A percentile compares a stretch with the other conserved stretches of the same genome.
Conservation (phyloP, 257 asterid species). For the Fraxinus cuspidata region DNA sequence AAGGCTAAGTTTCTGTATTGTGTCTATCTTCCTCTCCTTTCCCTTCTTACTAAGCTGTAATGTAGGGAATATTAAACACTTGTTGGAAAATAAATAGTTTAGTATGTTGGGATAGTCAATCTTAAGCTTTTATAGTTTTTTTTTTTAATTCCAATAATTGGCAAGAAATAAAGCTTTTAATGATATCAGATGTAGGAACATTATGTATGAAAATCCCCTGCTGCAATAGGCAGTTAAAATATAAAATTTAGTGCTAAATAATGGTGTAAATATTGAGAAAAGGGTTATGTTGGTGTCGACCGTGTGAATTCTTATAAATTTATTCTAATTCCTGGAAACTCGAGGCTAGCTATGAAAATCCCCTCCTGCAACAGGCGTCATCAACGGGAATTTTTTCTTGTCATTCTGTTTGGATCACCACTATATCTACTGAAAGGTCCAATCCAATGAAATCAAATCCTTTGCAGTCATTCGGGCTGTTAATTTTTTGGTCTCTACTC, state of each 20-base stretch:
- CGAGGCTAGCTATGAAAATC: neutral
- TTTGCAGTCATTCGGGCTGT: neutral
- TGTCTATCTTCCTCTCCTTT: conserved; percentile 6
- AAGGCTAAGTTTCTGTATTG: conserved; percentile 12
- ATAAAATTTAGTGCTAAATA: neutral
- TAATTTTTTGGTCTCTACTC: neutral
- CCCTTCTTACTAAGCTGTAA: neutral
- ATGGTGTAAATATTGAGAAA: neutral
- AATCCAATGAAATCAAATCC: neutral
- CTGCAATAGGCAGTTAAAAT: neutral
- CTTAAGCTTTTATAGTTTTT: conserved; percentile 4
- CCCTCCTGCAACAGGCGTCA: neutral
- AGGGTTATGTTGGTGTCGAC: neutral
- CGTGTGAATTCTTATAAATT: neutral
- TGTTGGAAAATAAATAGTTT: conserved; percentile 4
- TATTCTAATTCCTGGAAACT: neutral
- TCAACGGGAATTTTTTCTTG: neutral
- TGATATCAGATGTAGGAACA: neutral
- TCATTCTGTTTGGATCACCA: neutral
- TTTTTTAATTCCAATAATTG: neutral
- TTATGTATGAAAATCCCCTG: neutral
- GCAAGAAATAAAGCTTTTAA: conserved; percentile 10
- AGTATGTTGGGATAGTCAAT: neutral
- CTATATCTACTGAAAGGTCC: neutral
- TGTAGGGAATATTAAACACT: neutral